Conservation (phyloP, 345 rosid species). For the Populus tremula region DNA sequence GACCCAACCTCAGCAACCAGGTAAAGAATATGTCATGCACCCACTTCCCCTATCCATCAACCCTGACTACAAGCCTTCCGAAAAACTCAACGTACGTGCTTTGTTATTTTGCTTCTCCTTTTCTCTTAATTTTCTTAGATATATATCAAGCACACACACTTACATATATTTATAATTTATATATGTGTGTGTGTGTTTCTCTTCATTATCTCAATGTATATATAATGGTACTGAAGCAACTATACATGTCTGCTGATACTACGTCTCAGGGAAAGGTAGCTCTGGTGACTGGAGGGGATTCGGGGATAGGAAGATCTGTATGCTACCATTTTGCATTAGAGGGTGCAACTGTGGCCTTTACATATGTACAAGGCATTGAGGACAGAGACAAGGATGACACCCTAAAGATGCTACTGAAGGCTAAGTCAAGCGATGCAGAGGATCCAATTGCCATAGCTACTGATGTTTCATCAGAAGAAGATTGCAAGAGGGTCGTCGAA, state of each 20-base stretch:
- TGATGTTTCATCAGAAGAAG: not conserved
- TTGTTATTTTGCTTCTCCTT: too few species aligned
- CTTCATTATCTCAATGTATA: too few species aligned
- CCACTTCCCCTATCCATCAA: constrained; percentile 54
- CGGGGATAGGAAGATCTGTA: constrained; percentile 12
- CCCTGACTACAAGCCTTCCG: constrained; percentile 57
- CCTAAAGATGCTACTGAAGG: not conserved
- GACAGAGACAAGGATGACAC: constrained; percentile 3
- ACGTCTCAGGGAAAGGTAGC: constrained; percentile 15
- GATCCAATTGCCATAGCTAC: constrained; percentile 10
- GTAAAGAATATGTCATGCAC: constrained; percentile 61
- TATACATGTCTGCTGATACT: too few species aligned
- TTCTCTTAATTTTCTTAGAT: not conserved
- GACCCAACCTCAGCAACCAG: constrained; percentile 64
- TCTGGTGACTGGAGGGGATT: constrained; percentile 9
- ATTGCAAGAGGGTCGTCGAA: constrained; percentile 11
- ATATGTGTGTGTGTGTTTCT: too few species aligned
- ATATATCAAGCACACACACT: too few species aligned
- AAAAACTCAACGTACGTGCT: constrained; percentile 47
- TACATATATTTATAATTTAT: too few species aligned
- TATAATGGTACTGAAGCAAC: too few species aligned
- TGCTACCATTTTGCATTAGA: constrained; percentile 5
- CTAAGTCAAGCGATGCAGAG: not conserved
- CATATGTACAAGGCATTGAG: constrained; percentile 2
- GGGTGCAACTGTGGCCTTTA: constrained; percentile 18